A percentile compares a stretch with the other conserved stretches of the same genome.
phyloP scores from a whole-genome alignment of 1,284 basidiomycete species.

The Ustilago nuda region DNA sequence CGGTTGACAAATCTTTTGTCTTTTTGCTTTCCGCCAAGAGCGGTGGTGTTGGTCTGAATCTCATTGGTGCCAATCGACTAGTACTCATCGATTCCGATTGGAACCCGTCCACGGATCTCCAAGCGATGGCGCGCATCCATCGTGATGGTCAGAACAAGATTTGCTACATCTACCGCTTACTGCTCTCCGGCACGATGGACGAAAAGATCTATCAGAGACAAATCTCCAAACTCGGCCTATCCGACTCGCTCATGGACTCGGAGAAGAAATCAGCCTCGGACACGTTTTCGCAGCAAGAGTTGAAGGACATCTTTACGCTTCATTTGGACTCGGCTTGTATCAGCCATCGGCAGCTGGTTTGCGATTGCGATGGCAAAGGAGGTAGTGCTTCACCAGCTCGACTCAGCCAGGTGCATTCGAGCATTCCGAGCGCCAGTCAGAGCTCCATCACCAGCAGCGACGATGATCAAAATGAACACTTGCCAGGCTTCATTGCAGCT shows the following conservation, averaged over 20 bases:
- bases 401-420: not conserved
- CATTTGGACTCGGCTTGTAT: constrained; percentile 84
- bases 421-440: constrained; percentile 9
- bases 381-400: constrained; percentile 12
- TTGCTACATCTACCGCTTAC: constrained; percentile 87
- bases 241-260: constrained; percentile 72
- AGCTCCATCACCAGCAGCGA: constrained; percentile 25
- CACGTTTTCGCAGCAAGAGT: constrained; percentile 61
- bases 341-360: constrained; percentile 78
- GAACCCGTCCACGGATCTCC: constrained; percentile 87
- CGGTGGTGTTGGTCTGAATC: constrained; percentile 96
- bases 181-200: constrained; percentile 71
- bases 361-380: constrained; percentile 62
- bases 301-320: constrained; percentile 86
- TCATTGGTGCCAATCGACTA: constrained; percentile 95
- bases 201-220: constrained; percentile 77
- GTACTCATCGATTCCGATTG: constrained; percentile 90
- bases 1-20: constrained; percentile 73
- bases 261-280: constrained; percentile 49
- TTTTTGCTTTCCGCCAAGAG: constrained; percentile 97
- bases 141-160: constrained; percentile 89
- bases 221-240: constrained; percentile 91
- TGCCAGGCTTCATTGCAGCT: constrained; percentile 52
- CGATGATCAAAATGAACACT: constrained; percentile 26
- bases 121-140: constrained; percentile 93